A percentile compares a stretch with the other conserved stretches of the same genome.
Conservation (phyloP, 2,329 filamentous ascomycete genomes). For the Fusarium abutilonis region DNA sequence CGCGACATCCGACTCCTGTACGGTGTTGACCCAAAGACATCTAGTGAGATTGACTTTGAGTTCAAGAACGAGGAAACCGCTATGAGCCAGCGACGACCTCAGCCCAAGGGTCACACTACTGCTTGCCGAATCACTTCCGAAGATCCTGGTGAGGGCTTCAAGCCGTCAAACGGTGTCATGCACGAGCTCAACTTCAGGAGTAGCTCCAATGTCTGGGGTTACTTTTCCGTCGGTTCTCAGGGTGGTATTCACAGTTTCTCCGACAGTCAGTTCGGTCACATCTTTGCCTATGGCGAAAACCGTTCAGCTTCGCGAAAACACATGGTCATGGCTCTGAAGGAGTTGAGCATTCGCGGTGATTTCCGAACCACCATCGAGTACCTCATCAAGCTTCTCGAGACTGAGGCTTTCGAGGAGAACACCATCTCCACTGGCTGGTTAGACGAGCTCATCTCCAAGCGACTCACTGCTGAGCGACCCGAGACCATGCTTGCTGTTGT, state of each 20-base stretch:
- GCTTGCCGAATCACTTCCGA: conserved; percentile 99
- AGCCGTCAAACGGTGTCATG: conserved; percentile 98
- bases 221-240: conserved; percentile 97
- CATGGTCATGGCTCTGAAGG: conserved; percentile 98
- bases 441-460: conserved; percentile 98
- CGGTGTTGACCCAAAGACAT: conserved; percentile 88
- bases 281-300: conserved; percentile 99
- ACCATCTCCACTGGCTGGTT: conserved; percentile 99
- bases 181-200: conserved; percentile 99
- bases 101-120: conserved; percentile 95
- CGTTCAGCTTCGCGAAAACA: conserved; percentile 95
- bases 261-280: conserved; percentile 98
- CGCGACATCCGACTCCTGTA: conserved; percentile 96
- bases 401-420: conserved; percentile 97
- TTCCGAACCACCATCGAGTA: conserved; percentile 99
- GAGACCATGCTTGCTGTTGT: conserved; percentile 94
- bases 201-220: conserved; percentile 99
- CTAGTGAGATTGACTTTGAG: conserved; percentile 93
- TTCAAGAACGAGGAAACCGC: conserved; percentile 88
- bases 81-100: conserved; percentile 86
- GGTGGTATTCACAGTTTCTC: conserved; percentile 99
- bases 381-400: conserved; percentile 97
- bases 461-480: conserved; percentile 93
- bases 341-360: conserved; percentile 98
- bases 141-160: conserved; percentile 98